phyloP scores from a whole-genome alignment of 306 rosid genomes.

The Vicia villosa region DNA sequence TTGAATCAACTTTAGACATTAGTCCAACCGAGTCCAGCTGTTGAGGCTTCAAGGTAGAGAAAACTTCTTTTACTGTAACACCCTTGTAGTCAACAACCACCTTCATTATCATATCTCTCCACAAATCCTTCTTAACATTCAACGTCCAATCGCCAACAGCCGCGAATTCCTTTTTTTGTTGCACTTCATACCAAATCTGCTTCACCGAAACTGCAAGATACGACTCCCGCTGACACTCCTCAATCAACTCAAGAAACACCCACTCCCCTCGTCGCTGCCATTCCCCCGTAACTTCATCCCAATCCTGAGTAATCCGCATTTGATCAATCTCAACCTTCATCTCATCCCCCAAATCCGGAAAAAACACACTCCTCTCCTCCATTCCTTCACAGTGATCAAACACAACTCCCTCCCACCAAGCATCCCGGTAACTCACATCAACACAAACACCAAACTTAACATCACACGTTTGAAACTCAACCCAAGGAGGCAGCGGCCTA shows the following conservation, averaged over 20 bases:
- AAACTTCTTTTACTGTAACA: constrained; percentile 44
- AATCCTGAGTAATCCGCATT: constrained; percentile 70
- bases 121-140: constrained; percentile 50
- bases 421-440: constrained; percentile 65
- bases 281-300: constrained; percentile 59
- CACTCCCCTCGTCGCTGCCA: constrained; percentile 74
- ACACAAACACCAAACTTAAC: constrained; percentile 76
- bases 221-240: constrained; percentile 48
- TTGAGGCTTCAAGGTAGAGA: constrained; percentile 40
- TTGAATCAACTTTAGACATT: constrained; percentile 15
- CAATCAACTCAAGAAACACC: constrained; percentile 73
- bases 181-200: constrained; percentile 87
- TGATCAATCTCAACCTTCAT: constrained; percentile 40
- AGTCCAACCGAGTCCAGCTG: constrained; percentile 35
- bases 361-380: constrained; percentile 62
- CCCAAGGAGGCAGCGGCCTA: constrained; percentile 66
- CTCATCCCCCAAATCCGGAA: constrained; percentile 87
- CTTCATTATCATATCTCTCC: constrained; percentile 58
- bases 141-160: constrained; percentile 70
- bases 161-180: constrained; percentile 43
- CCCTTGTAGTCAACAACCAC: constrained; percentile 52
- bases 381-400: constrained; percentile 65
- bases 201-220: constrained; percentile 60
- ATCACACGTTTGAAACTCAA: constrained; percentile 30
- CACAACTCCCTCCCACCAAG: constrained; percentile 98